phyloP scores from a whole-genome alignment of 2,329 filamentous ascomycete genomes.

The Polytolypa hystricis region DNA sequence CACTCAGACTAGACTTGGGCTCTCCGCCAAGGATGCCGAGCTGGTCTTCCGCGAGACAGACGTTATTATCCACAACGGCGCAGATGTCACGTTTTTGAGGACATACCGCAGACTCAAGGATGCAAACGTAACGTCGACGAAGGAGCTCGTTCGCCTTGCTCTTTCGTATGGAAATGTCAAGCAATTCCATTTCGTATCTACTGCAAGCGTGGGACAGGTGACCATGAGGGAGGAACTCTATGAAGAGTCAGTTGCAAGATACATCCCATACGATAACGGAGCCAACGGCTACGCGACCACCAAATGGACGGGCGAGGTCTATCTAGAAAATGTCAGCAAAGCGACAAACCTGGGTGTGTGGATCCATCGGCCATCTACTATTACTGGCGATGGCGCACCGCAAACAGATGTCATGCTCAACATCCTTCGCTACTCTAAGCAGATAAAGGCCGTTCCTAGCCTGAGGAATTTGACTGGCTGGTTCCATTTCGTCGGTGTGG shows the following conservation, averaged over 20 bases:
- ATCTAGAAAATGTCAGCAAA: slow-evolving; percentile 21
- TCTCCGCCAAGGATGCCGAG: slow-evolving; percentile 20
- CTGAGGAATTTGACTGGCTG: slow-evolving; percentile 6
- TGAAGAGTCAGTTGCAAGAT: slow-evolving; percentile 10
- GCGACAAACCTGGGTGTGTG: slow-evolving; percentile 3
- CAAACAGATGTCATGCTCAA: slow-evolving; percentile 9
- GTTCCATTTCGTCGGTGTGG: slow-evolving; percentile 8
- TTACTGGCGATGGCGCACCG: slow-evolving; percentile 6
- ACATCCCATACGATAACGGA: slow-evolving; percentile 16
- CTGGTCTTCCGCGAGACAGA: slow-evolving; percentile 24
- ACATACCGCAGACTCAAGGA: slow-evolving; percentile 18
- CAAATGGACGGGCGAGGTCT: slow-evolving; percentile 32
- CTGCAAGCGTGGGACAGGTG: slow-evolving; percentile 22
- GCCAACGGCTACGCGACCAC: slow-evolving; percentile 25
- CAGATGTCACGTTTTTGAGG: slow-evolving; percentile 24
- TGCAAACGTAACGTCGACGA: slow-evolving; percentile 19
- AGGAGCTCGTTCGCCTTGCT: slow-evolving; percentile 14
- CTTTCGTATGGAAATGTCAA: slow-evolving; percentile 8
- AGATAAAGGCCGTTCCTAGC: slow-evolving; percentile 6
- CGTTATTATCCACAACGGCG: slow-evolving; percentile 45
- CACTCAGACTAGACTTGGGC: slow-evolving; percentile 25
- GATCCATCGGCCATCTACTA: slow-evolving; percentile 9
- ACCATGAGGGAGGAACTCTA: slow-evolving; percentile 12
- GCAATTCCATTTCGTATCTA: slow-evolving; percentile 25
- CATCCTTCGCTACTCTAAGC: slow-evolving; percentile 8